Evolutionary conservation across 352 stramenopile genomes (phyloP), one percentile per base, ranked within the genome.

Genomic region (Heterotrichella gracilis): DNA sequence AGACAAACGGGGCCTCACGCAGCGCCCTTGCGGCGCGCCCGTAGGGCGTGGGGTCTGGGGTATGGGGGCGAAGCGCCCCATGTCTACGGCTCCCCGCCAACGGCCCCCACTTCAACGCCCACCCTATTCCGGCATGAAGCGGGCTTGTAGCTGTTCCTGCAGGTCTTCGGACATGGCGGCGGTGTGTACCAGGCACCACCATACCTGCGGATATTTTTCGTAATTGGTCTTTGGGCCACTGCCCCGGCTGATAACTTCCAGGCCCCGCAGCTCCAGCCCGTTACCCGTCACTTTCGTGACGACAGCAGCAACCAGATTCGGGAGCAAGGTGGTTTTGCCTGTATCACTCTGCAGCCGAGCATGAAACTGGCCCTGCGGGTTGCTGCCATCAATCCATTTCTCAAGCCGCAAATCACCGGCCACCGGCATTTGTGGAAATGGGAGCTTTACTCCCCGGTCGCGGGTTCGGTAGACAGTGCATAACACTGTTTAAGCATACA

Each of bases 401-500:
- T 53, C 32, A 53, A 53, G 32, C 32, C 32, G 32, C 32, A 53
- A 53, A 53, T 53, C 32, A 53, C 32, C 32, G 32, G 32, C 32
- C 32, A 53, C 32, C 32, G 32, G 32, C 32, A 53, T 53, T 53
- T 53, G 32, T 53, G 32, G 32, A 53, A 53, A 53, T 53, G 32
- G 32, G 32, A 53, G 32, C 32, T 53, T 53, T 53, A 53, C 32
- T 53, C 32, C 32, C 32, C 32, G 32, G 32, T 53, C 32, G 32
- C 32, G 32, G 32, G 32, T 53, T 53, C 32, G 32, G 32, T 53
- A 53, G 32, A 53, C 32, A 53, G 32, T 53, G 32, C 32, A 53
- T 53, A 53, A 53, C 32, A 53, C 32, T 53, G 32, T 53, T 53
- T 53, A 53, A 53, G 32, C 32, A 53, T 53, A 53, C 32, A 53